Evolutionary conservation across 2,329 filamentous ascomycete genomes (phyloP), one percentile per base, ranked within the genome.

Genomic region (Aspergillus aculeatus): DNA sequence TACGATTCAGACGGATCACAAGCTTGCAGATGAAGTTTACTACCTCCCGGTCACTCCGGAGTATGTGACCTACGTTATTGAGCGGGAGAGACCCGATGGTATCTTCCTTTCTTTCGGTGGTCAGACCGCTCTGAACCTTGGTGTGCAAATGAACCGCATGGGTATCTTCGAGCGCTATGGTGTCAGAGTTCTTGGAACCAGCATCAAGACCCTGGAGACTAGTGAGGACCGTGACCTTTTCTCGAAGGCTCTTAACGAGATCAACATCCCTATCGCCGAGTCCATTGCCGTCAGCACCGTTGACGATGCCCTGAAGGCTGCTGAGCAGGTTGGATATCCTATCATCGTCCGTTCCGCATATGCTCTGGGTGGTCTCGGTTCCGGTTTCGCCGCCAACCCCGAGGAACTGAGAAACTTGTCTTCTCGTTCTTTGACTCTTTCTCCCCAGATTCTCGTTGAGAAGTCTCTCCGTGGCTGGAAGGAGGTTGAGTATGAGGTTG

Each of bases 391-490:
- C 67, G 90, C 92, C 80, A 95, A 96, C 78, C 84, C 89, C 69
- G 92, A 97, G 73, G 95, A 99, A 80, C 87, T 99, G 60, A 89
- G 91, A 75, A 92, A 98, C 78, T 85, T 99, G 84, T 90, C 93
- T 66, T 93, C 95, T 63, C 88, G 92, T 66, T 98, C 94, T 50
- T 84, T 99, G 60, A 96, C 93, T 49, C 86, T 98, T 38, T 94
- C 94, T 2, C 94, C 95, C 53, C 95, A 99, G 78, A 97, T 99
- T 71, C 80, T 99, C 74, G 93, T 99, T 60, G 95, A 99, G 83
- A 98, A 98, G 81, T 96, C 92, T 55, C 87, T 99, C 69, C 98
- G 97, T 84, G 95, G 95, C 77, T 99, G 95, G 95, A 99, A 99
- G 81, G 95, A 99, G 79, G 89, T 97, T 54, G 95, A 99, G 78